Evolutionary conservation across 1,284 basidiomycete genomes (phyloP).

Genomic region (Pseudozyma sp.): DNA sequence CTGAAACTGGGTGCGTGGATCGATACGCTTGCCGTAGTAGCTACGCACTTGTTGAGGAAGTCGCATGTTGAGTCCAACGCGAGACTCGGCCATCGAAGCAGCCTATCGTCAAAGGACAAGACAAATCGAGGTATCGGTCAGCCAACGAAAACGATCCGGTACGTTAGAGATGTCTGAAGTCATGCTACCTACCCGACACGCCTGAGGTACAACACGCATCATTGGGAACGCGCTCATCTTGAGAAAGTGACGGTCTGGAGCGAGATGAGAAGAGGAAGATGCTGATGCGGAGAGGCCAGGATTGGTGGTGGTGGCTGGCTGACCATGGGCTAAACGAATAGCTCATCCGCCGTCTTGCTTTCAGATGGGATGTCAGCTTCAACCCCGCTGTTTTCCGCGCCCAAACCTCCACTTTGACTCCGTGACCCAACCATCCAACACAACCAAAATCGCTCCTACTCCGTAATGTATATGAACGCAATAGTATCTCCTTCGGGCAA

Average conservation of each 20-base stretch:
- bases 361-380: too few species aligned
- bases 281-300: too few species aligned
- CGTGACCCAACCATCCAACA: neutral
- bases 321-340: too few species aligned
- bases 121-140: too few species aligned
- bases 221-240: slow-evolving; percentile 36
- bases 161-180: too few species aligned
- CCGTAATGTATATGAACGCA: slow-evolving; percentile 4
- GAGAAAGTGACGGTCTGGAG: too few species aligned
- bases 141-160: too few species aligned
- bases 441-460: neutral
- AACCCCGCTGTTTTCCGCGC: too few species aligned
- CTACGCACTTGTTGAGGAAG: slow-evolving; percentile 36
- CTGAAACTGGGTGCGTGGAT: slow-evolving; percentile 22
- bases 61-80: slow-evolving; percentile 27
- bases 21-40: slow-evolving; percentile 39
- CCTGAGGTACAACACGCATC: slow-evolving; percentile 32
- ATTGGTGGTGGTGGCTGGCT: too few species aligned
- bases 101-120: slow-evolving; percentile 1
- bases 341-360: too few species aligned
- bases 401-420: neutral
- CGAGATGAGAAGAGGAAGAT: too few species aligned
- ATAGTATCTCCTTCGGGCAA: neutral
- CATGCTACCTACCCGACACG: slow-evolving; percentile 21
- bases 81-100: slow-evolving; percentile 34